Evolutionary conservation across 1,284 basidiomycete genomes (phyloP).

Genomic region (Irpex rosettiformis): DNA sequence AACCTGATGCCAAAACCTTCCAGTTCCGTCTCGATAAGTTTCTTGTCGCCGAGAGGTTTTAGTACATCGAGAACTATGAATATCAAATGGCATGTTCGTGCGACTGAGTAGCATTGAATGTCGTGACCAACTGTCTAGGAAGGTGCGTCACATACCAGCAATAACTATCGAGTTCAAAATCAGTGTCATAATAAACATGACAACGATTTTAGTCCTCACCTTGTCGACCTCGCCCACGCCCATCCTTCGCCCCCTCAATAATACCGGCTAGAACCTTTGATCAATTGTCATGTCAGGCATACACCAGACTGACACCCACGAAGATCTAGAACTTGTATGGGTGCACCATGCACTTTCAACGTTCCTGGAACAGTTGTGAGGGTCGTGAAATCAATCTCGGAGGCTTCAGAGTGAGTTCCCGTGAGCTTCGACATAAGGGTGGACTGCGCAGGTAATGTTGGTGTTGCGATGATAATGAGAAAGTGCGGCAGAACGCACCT

Average conservation of each 20-base stretch:
- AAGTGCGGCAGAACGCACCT: conserved; percentile 48
- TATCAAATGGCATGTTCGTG: conserved; percentile 96
- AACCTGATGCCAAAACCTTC: conserved; percentile 97
- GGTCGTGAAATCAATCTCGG: conserved; percentile 97
- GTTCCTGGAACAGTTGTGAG: conserved; percentile 95
- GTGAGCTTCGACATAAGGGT: conserved; percentile 98
- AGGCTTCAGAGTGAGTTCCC: conserved; percentile 96
- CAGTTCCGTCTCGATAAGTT: conserved; percentile 86
- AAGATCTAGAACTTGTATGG: conserved; percentile 84
- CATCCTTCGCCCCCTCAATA: conserved; percentile 98
- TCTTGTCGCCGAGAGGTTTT: conserved; percentile 95
- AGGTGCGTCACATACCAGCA: conserved; percentile 58
- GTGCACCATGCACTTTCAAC: conserved; percentile 91
- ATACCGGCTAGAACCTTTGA: conserved; percentile 73
- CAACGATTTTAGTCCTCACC: conserved; percentile 50
- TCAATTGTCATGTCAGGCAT: conserved; percentile 4
- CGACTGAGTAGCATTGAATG: conserved; percentile 51
- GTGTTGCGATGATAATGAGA: conserved; percentile 29
- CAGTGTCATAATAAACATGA: conserved; percentile 4
- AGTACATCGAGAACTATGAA: conserved; percentile 98
- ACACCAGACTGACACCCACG: conserved; percentile 46
- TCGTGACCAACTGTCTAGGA: not conserved
- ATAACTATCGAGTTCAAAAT: conserved; percentile 53
- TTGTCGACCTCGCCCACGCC: conserved; percentile 96
- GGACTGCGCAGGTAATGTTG: conserved; percentile 50